Percentiles rank a stretch among this genome's conserved stretches.
Conservation (phyloP, 2,329 filamentous ascomycete species). For the Gnomoniopsis smithogilvyi region DNA sequence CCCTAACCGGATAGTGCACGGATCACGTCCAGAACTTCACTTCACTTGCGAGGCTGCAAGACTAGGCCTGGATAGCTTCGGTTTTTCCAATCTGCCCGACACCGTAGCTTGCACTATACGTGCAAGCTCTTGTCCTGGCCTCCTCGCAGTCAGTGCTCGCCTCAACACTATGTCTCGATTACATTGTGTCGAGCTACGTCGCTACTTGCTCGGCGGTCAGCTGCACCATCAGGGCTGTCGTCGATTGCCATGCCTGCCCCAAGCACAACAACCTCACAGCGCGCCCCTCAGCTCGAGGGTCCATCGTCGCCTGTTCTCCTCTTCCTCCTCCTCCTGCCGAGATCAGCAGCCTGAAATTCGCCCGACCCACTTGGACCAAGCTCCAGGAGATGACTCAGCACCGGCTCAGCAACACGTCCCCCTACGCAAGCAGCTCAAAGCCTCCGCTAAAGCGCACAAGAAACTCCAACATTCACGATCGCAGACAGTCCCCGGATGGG, state of each 20-base stretch:
- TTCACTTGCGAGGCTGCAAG: not conserved
- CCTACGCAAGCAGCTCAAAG: constrained; percentile 70
- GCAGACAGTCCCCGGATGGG: constrained; percentile 69
- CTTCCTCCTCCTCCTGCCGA: not conserved
- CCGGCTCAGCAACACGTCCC: constrained; percentile 36
- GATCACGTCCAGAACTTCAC: not conserved
- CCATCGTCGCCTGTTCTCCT: not conserved
- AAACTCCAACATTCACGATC: constrained; percentile 43
- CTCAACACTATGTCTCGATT: constrained; percentile 40
- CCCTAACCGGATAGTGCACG: too few species aligned
- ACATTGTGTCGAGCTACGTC: constrained; percentile 41
- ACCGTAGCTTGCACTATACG: not conserved
- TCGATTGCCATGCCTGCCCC: constrained; percentile 6
- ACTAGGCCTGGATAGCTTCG: not conserved
- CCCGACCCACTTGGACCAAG: not conserved
- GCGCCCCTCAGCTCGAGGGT: not conserved
- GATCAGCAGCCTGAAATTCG: not conserved
- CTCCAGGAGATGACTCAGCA: too few species aligned
- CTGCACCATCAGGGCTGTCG: constrained; percentile 41
- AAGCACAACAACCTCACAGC: not conserved
- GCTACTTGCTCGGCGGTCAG: constrained; percentile 46
- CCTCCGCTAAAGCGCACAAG: constrained; percentile 54
- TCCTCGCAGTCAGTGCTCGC: not conserved
- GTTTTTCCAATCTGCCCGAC: too few species aligned
- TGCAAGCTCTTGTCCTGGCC: not conserved